phyloP scores from a whole-genome alignment of 73 alveolate genomes.

The Paramecium caudatum region DNA sequence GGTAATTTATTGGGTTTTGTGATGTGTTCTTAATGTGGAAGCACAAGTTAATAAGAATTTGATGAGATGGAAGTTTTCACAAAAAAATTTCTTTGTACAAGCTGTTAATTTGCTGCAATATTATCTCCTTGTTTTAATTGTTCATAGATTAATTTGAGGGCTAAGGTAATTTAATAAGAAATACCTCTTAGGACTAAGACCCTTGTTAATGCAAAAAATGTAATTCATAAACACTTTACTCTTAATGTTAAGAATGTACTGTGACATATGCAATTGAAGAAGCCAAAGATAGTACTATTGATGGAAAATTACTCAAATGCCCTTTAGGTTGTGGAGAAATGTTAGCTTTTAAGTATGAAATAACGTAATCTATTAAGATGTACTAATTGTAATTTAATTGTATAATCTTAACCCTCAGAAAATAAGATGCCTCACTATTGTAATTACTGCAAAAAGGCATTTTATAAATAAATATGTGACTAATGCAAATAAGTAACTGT shows the following conservation, averaged over 20 bases:
- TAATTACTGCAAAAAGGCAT: not conserved
- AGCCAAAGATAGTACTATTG: not conserved
- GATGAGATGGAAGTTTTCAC: not conserved
- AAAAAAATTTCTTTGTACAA: not conserved
- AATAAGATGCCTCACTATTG: not conserved
- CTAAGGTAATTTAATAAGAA: not conserved
- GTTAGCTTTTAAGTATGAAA: not conserved
- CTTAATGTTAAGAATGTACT: not conserved
- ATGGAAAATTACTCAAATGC: not conserved
- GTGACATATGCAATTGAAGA: not conserved
- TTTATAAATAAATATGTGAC: not conserved
- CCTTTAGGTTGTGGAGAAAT: not conserved
- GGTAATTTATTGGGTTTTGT: not conserved
- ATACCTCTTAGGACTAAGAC: not conserved
- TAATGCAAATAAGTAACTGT: not conserved
- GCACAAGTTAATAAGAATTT: not conserved
- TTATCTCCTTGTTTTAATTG: not conserved
- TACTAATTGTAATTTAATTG: not conserved
- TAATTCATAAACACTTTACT: not conserved
- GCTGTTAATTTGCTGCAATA: not conserved
- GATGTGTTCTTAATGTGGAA: not conserved
- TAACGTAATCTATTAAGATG: not conserved
- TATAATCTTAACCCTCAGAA: not conserved
- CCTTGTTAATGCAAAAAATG: not conserved
- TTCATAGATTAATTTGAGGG: slow-evolving; percentile 9